phyloP scores from a whole-genome alignment of 2,329 filamentous ascomycete genomes.

The Chaetothyriales sp. region DNA sequence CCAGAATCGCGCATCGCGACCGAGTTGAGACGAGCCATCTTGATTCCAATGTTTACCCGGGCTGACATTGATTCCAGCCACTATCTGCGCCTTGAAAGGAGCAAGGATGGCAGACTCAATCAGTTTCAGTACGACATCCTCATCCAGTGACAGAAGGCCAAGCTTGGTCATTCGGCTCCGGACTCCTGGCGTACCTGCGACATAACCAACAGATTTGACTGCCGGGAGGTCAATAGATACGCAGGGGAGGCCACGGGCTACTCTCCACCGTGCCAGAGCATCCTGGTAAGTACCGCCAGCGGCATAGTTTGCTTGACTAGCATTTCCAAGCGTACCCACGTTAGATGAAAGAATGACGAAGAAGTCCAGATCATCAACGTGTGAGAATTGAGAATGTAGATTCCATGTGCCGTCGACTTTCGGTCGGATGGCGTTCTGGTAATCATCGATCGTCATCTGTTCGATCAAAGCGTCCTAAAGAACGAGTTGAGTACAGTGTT shows the following conservation, averaged over 20 bases:
- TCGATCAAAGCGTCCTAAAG: constrained; percentile 11
- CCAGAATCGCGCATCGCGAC: no score
- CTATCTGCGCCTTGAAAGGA: constrained; percentile 1
- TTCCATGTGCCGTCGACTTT: constrained; percentile 16
- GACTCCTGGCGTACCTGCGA: constrained; percentile 6
- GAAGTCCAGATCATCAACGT: constrained; percentile 20
- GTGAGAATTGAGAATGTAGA: constrained; percentile 7
- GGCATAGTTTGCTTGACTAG: constrained; percentile 11
- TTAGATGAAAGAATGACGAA: constrained; percentile 17
- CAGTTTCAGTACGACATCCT: not conserved
- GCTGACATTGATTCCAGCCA: not conserved
- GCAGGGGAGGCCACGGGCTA: constrained; percentile 13
- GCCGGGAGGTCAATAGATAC: constrained; percentile 21
- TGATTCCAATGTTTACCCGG: no score
- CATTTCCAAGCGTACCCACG: constrained; percentile 6
- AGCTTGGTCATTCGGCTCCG: not conserved
- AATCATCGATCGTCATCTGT: constrained; percentile 11
- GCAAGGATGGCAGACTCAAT: no score
- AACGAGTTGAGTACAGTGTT: no score
- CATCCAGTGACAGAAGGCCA: not conserved
- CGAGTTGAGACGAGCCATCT: no score
- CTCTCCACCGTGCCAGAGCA: constrained; percentile 18
- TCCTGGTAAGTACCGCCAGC: constrained; percentile 11
- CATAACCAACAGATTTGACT: constrained; percentile 22
- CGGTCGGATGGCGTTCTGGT: not conserved